These are phyloP conservation scores for Digitaria exilis DNA, from an alignment of 202 grass and related monocot species.

Conservation along the genomic window DNA sequence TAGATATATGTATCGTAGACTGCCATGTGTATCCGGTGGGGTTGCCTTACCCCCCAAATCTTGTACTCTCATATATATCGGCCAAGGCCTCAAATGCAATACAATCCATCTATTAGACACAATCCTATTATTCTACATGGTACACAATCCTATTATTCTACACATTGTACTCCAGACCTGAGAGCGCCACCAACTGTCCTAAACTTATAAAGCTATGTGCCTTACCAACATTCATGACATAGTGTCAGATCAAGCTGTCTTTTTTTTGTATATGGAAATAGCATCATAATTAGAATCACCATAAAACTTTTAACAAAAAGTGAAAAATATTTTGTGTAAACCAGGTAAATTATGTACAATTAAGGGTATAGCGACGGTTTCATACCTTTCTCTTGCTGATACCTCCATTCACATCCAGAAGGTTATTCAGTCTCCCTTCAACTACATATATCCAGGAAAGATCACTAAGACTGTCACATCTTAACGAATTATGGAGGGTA, in stretches of 20 bases:
- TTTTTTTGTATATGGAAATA: neutral
- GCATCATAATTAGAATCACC: constrained; percentile 19
- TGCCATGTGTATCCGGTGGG: no score
- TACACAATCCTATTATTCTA: no score
- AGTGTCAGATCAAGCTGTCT: neutral
- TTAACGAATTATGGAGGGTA: constrained; percentile 7
- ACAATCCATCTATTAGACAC: no score
- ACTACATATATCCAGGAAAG: constrained; percentile 54
- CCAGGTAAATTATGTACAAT: constrained; percentile 13
- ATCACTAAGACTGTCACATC: constrained; percentile 30
- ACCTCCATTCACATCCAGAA: constrained; percentile 79
- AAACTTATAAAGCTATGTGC: neutral
- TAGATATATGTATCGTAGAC: no score
- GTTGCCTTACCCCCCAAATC: no score
- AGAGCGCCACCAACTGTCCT: constrained; percentile 1
- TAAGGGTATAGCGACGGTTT: constrained; percentile 7
- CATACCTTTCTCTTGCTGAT: constrained; percentile 92
- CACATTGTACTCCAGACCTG: neutral
- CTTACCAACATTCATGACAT: constrained; percentile 27
- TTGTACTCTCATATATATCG: no score
- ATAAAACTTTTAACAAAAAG: constrained; percentile 10
- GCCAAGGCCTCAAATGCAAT: no score
- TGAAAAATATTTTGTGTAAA: constrained; percentile 5
- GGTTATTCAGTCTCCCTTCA: constrained; percentile 76
- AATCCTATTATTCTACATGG: no score